A percentile compares a stretch with the other conserved stretches of the same genome.
phyloP scores from a whole-genome alignment of 75 land plant species.

The Pinus tabuliformis region DNA sequence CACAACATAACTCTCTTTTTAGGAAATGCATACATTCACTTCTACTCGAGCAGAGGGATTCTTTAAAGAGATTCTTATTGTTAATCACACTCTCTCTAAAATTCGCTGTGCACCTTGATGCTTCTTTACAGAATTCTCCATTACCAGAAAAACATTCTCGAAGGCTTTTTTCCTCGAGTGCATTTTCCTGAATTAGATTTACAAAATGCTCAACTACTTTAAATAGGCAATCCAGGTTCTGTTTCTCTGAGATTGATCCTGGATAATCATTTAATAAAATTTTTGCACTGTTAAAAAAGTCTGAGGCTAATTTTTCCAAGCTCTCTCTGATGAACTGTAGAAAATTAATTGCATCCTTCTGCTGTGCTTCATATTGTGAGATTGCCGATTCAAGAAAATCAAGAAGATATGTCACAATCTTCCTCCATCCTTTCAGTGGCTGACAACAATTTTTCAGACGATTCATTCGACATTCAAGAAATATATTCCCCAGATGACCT shows the following conservation, averaged over 20 bases:
- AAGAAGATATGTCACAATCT: neutral
- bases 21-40: neutral
- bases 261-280: conserved; percentile 4
- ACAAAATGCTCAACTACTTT: neutral
- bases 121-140: neutral
- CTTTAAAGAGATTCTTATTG: neutral
- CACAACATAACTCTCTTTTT: neutral
- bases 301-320: neutral
- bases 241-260: neutral
- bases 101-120: neutral
- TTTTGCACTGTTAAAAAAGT: neutral
- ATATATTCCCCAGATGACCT: conserved; percentile 27
- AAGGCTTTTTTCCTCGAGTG: neutral
- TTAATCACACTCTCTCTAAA: neutral
- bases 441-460: conserved; percentile 13
- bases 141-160: neutral
- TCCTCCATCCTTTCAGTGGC: conserved; percentile 19
- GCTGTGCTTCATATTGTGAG: neutral
- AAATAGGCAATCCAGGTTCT: neutral
- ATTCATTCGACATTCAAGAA: conserved; percentile 24
- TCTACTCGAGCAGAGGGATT: neutral
- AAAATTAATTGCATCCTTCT: conserved; percentile 1
- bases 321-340: neutral
- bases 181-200: neutral
- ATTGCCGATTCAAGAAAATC: conserved; percentile 11